These are phyloP conservation scores for Populus tomentosa DNA, from an alignment of 441 rosid species.

Conservation along the genomic window DNA sequence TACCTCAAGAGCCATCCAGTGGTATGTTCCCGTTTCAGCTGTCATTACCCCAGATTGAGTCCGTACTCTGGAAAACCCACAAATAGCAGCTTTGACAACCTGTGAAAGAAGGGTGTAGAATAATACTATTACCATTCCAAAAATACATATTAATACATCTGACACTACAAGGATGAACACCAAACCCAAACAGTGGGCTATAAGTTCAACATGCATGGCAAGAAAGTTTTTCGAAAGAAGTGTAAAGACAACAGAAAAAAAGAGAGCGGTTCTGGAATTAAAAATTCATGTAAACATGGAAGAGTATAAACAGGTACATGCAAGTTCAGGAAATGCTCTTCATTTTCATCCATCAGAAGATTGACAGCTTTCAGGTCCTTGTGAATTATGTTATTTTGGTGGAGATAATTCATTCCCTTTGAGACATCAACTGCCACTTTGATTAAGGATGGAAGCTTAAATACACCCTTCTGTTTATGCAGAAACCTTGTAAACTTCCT, in stretches of 20 bases:
- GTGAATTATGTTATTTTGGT: too few relatives aligned
- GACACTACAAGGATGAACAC: neutral
- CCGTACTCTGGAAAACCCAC: too few relatives aligned
- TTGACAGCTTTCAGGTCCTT: too few relatives aligned
- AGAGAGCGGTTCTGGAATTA: neutral
- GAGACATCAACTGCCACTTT: too few relatives aligned
- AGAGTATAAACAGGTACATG: neutral
- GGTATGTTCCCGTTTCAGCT: slow-evolving; percentile 72
- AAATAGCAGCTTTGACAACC: slow-evolving; percentile 51
- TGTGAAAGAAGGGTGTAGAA: slow-evolving; percentile 10
- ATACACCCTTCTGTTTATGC: slow-evolving; percentile 78
- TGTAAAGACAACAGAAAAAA: neutral
- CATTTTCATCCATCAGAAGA: too few relatives aligned
- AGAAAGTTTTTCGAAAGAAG: neutral
- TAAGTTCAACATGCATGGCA: neutral
- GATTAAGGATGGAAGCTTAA: slow-evolving; percentile 64
- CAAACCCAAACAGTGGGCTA: neutral
- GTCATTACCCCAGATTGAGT: slow-evolving; percentile 58
- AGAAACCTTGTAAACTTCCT: slow-evolving; percentile 88
- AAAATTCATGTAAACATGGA: neutral
- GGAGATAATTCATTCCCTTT: too few relatives aligned
- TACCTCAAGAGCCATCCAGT: too few relatives aligned
- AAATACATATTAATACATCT: neutral
- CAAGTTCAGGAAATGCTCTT: neutral
- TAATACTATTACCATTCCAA: neutral